These are phyloP conservation scores for Melampsora abietis-canadensis DNA, from an alignment of 1,284 basidiomycete species.

Conservation along the genomic window DNA sequence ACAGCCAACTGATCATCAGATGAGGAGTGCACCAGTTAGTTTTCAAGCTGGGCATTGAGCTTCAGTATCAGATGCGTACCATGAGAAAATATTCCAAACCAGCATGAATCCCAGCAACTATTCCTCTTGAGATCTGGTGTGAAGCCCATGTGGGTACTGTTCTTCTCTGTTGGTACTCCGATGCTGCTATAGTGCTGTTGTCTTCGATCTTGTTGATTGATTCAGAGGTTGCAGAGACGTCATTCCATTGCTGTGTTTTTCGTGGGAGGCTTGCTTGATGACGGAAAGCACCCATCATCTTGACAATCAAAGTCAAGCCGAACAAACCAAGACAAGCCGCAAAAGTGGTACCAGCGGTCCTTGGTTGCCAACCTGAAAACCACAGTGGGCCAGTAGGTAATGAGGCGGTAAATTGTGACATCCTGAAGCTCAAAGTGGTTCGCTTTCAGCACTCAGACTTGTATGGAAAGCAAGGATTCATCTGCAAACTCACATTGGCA, in stretches of 20 bases:
- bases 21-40: neutral
- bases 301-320: neutral
- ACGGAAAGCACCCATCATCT: neutral
- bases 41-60: neutral
- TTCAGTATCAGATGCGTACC: neutral
- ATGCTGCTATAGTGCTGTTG: neutral
- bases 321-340: constrained; percentile 1
- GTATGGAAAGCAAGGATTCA: too few relatives aligned
- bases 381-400: constrained; percentile 3
- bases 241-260: neutral
- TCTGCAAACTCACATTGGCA: too few relatives aligned
- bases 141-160: neutral
- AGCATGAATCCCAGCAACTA: neutral
- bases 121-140: neutral
- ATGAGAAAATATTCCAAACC: neutral
- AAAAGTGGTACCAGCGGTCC: neutral
- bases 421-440: too few relatives aligned
- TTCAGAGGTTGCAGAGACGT: neutral
- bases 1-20: constrained; percentile 3
- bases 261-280: neutral
- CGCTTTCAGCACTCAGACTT: too few relatives aligned
- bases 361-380: constrained; percentile 9
- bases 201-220: neutral
- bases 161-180: neutral
- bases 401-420: neutral